Base-by-base conservation (phyloP, 2,329 filamentous ascomycete species). In the Ophiostoma pallidulum region DNA sequence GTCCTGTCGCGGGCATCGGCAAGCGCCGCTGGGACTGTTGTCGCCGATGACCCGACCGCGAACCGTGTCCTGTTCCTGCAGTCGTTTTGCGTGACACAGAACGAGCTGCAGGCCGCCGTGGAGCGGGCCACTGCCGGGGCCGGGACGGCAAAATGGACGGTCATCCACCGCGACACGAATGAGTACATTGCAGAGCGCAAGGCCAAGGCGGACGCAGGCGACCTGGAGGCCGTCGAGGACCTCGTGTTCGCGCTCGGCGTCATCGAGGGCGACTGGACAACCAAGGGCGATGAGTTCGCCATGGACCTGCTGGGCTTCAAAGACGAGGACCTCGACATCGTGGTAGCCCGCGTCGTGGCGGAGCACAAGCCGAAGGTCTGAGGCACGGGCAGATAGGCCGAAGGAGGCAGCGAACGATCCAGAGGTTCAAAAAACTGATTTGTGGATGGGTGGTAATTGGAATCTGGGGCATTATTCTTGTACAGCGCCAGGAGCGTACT, bases 201-300 rank as follows among this genome's bases (percentile, higher is more conserved):
- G 56, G 53, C 51, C 7, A 59, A 59, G 47, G 64, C 63, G n/a
- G 62, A 70, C 13, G 59, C 56, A 0, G 70, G 64, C 0, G 60
- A 71, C 28, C 53, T 50, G 14, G 59, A 59, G 2, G 66, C 68
- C 0, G 57, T 69, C 28, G 69, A 73, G 56, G 66, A 73, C 38
- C 61, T 74, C 51, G 72, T 74, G 3, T 75, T 72, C 52, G 71
- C 69, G 29, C 57, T 74, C 1, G 71, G 72, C 1, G 64, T 67
- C 0, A 51, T 73, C 1, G 66, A 74, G 38, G 70, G 71, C 0
- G 67, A 74, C 48, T 75, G 72, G 71, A 70, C 68, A 14, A 56
- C 55, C 45, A 62, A 64, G 31, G 60, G 66, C 2, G 68, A 62
- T 1, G 43, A 45, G 18, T 74, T 70, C 48, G 65, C 70, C 3